Evolutionary conservation across 177 flowering plant species (phyloP).

Genomic region (Vitis hybrid): DNA sequence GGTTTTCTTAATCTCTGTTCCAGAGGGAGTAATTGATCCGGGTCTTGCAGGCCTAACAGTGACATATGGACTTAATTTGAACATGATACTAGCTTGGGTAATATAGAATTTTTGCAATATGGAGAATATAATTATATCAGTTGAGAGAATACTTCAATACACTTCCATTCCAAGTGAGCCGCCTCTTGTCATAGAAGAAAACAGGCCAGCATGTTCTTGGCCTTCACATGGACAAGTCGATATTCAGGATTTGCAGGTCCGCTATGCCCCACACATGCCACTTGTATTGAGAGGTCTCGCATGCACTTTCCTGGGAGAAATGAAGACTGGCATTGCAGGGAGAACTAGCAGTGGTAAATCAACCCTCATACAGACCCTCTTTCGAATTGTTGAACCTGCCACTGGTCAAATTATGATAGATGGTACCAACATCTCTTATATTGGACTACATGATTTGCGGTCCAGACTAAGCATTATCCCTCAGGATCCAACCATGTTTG

Average conservation of each 20-base stretch:
- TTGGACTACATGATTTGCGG: slow-evolving; percentile 80
- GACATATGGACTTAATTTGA: slow-evolving; percentile 70
- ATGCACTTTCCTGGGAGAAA: slow-evolving; percentile 69
- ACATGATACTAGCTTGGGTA: slow-evolving; percentile 50
- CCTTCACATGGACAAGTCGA: slow-evolving; percentile 57
- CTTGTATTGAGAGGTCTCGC: slow-evolving; percentile 73
- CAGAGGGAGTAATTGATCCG: too few species aligned
- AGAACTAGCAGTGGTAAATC: slow-evolving; percentile 90
- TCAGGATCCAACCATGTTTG: too few species aligned
- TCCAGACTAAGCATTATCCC: slow-evolving; percentile 68
- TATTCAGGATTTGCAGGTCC: slow-evolving; percentile 59
- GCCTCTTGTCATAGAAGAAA: slow-evolving; percentile 54
- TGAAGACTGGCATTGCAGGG: slow-evolving; percentile 79
- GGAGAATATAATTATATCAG: slow-evolving; percentile 71
- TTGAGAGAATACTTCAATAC: slow-evolving; percentile 73
- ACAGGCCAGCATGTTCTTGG: slow-evolving; percentile 49
- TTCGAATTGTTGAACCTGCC: slow-evolving; percentile 76
- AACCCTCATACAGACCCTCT: slow-evolving; percentile 75
- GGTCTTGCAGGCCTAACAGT: slow-evolving; percentile 47
- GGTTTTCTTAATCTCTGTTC: too few species aligned
- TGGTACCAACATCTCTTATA: slow-evolving; percentile 51
- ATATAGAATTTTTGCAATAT: slow-evolving; percentile 56
- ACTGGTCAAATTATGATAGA: slow-evolving; percentile 61
- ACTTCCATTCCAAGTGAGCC: slow-evolving; percentile 55
- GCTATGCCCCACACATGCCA: slow-evolving; percentile 86